Base-by-base conservation (phyloP, 805 yeast genomes). In the Wickerhamomyces ciferrii region DNA sequence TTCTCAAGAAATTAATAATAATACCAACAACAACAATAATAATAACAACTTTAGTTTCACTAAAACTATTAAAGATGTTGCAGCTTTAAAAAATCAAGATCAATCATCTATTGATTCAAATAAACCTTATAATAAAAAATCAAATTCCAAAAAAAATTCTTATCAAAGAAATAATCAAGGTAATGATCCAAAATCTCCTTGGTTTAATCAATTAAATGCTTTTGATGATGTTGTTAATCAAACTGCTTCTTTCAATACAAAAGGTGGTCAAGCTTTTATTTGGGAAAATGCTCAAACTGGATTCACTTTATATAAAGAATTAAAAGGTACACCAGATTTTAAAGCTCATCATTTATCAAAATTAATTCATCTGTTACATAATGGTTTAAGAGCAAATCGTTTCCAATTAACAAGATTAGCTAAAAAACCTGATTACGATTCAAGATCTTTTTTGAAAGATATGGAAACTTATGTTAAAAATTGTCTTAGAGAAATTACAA, bases 391-490 rank as follows among this genome's bases (percentile, higher is more conserved):
- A 56, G 77, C 78, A 24, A 78, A 78, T 55, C 71, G 83, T 59
- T 63, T 71, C 35, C 81, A 78, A 55, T 62, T 77, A 44, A 71
- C 81, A 6, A 74, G 78, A 55, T 66, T 79, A 62, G 71, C 76
- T 48, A 78, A 78, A 60, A 79, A 79, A 53, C 76, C 82, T 14
- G 84, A 79, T 58, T 76, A 78, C 53, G 84, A 79, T 49, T 74
- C 79, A 24, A 76, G 75, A 48, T 78, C 82, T 13, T 76, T 78
- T 60, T 74, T 70, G 49, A 74, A 71, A 43, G 78, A 77, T 53
- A 76, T 76, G 68, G 78, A 76, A 47, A 67, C 68, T 41, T 69
- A 72, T 49, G 64, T 79, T 34, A 71, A 78, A 46, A 65, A 68
- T 44, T 75, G 83, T 2, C 60, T 79, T 39, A 70, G 80, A 59